Evolutionary conservation across 345 rosid species (phyloP).

Genomic region (Salix udensis): DNA sequence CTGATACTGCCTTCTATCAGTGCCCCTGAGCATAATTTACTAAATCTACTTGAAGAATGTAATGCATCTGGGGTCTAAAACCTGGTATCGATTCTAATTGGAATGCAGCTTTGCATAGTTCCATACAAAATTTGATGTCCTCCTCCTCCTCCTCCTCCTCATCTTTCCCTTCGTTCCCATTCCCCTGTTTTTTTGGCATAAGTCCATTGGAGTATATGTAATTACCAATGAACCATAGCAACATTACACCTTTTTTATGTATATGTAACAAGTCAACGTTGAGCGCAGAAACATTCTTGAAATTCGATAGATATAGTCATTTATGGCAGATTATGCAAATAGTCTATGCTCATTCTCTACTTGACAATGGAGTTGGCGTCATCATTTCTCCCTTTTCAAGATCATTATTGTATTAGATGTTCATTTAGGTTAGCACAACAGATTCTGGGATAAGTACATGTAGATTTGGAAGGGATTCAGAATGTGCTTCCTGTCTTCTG

Average conservation of each 20-base stretch:
- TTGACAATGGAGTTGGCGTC: background rate
- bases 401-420: background rate
- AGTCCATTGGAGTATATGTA: background rate
- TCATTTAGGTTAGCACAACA: background rate
- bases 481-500: background rate
- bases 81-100: constrained; percentile 5
- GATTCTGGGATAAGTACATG: background rate
- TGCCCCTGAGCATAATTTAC: constrained; percentile 84
- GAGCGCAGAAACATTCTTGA: background rate
- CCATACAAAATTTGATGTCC: background rate
- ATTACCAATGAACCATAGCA: background rate
- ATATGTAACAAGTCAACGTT: background rate
- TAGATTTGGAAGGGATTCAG: background rate
- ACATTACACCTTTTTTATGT: background rate
- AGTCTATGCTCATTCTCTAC: background rate
- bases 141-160: background rate
- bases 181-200: background rate
- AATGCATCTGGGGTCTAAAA: constrained; percentile 49
- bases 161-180: background rate
- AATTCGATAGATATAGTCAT: background rate
- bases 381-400: background rate
- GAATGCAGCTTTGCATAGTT: background rate
- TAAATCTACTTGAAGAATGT: constrained; percentile 81
- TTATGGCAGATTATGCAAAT: background rate
- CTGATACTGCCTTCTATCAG: constrained; percentile 76